Conservation (phyloP, 2,329 filamentous ascomycete genomes). For the Xylariaceae sp. region DNA sequence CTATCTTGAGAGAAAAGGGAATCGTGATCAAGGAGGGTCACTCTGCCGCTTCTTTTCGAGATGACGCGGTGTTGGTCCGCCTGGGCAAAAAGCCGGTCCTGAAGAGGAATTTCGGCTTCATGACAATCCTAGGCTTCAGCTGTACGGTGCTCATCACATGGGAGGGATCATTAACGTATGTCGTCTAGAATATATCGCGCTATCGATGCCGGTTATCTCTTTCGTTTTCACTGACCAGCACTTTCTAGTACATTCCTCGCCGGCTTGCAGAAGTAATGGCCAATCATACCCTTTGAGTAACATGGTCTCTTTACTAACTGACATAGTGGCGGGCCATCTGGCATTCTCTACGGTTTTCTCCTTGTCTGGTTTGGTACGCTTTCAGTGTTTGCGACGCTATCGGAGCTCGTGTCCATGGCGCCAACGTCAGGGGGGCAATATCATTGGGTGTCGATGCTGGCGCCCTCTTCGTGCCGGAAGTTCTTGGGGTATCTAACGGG, state of each 20-base stretch:
- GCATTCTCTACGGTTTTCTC: slow-evolving; percentile 46
- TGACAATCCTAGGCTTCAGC: slow-evolving; percentile 23
- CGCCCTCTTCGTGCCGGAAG: slow-evolving; percentile 15
- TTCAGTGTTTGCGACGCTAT: slow-evolving; percentile 40
- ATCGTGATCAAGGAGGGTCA: slow-evolving; percentile 2
- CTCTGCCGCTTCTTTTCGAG: slow-evolving; percentile 4
- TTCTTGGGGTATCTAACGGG: slow-evolving; percentile 22
- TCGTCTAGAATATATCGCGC: background rate
- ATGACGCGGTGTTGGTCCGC: slow-evolving; percentile 13
- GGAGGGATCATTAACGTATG: slow-evolving; percentile 21
- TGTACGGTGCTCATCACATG: slow-evolving; percentile 24
- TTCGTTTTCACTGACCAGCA: background rate
- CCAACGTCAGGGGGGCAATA: slow-evolving; percentile 22
- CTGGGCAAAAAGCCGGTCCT: slow-evolving; percentile 21
- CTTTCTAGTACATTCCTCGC: slow-evolving; percentile 14
- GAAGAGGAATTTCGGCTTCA: slow-evolving; percentile 22
- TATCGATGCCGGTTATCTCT: background rate
- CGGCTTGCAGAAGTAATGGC: slow-evolving; percentile 16
- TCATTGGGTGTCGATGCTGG: slow-evolving; percentile 25
- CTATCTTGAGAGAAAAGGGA: slow-evolving; percentile 12
- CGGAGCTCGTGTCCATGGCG: slow-evolving; percentile 41
- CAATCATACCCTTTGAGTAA: background rate
- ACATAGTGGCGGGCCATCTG: slow-evolving; percentile 33
- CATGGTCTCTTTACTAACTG: slow-evolving; percentile 2
- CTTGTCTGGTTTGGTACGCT: slow-evolving; percentile 46